Base-by-base conservation (phyloP, 2,329 filamentous ascomycete species). In the Phialophora macrospora region DNA sequence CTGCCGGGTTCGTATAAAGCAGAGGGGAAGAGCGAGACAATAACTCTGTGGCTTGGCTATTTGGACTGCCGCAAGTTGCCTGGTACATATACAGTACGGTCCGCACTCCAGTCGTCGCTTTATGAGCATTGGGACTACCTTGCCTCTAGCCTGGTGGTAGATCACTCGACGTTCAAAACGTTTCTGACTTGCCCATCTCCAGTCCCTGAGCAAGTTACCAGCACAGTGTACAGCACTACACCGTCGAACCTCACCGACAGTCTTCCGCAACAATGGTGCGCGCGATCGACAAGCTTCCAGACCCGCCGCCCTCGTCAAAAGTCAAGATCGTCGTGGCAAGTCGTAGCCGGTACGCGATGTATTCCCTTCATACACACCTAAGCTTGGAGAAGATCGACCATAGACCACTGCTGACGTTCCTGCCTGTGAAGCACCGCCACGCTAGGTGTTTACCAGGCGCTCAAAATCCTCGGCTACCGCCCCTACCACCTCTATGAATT, bases 301-400 rank as follows among this genome's bases (percentile, higher is more conserved):
- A 60, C 5, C 44, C 44, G 26, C 38, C 44, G 28, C 4, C 57
- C n/a, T 49, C 44, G 26, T 11, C 17, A 11, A 60, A 20, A 44
- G 41, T 51, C 57, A 60, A 60, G 46, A 4, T 60, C 26, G 32
- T 60, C 26, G 57, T 60, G n/a, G 57, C 57, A 9, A 60, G 57
- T 41, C 38, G 57, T 22, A 60, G 57, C 48, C 57, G 57, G 57
- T 60, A 51, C 20, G 57, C 0, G 12, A 55, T 7, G 24, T 24
- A 34, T 55, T 9, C 52, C 24, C 24, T 20, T 55, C 17, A 34
- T 30, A 52, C 48, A 52, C 6, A 11, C 26, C 24, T 2, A n/a
- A 8, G 48, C 48, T 20, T 48, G 38, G 7, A 44, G 17, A 44
- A 44, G 17, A n/a, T 20, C 17, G 38, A 44, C 17, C 38, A n/a